Percentiles rank a stretch among this genome's conserved stretches.
phyloP scores from a whole-genome alignment of 2,329 filamentous ascomycete species.

The Ilyonectria mors-panacis region DNA sequence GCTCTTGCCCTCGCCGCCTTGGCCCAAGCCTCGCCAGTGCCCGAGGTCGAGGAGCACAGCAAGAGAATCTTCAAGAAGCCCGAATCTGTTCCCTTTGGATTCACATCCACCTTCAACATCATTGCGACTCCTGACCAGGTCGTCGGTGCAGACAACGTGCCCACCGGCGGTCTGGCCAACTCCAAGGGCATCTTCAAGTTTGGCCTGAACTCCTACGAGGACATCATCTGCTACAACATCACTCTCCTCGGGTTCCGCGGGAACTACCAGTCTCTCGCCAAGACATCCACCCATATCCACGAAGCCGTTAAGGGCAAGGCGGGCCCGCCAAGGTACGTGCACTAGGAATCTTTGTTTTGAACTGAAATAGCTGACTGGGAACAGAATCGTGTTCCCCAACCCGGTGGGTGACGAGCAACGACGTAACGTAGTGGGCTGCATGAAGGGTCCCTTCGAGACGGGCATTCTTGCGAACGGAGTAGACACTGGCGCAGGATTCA shows the following conservation, averaged over 20 bases:
- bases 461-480: constrained; percentile 49
- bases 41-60: constrained; percentile 38
- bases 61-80: constrained; percentile 32
- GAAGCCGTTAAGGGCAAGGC: constrained; percentile 60
- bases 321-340: constrained; percentile 63
- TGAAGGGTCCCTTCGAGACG: constrained; percentile 55
- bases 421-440: constrained; percentile 59
- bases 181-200: constrained; percentile 65
- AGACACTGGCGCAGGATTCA: constrained; percentile 61
- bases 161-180: constrained; percentile 59
- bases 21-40: constrained; percentile 41
- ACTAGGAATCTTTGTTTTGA: constrained; percentile 11
- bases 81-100: constrained; percentile 51
- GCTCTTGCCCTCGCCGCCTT: constrained; percentile 41
- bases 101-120: constrained; percentile 65
- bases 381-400: constrained; percentile 63
- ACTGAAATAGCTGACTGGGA: constrained; percentile 32
- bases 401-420: constrained; percentile 55
- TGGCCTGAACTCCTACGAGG: constrained; percentile 64
- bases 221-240: constrained; percentile 66
- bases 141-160: constrained; percentile 57
- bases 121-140: constrained; percentile 65
- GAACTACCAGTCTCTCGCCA: constrained; percentile 64
- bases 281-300: constrained; percentile 70
- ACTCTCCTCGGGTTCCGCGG: constrained; percentile 64